Conservation (phyloP, 1,284 basidiomycete species). For the Fomitopsis pinicola region DNA sequence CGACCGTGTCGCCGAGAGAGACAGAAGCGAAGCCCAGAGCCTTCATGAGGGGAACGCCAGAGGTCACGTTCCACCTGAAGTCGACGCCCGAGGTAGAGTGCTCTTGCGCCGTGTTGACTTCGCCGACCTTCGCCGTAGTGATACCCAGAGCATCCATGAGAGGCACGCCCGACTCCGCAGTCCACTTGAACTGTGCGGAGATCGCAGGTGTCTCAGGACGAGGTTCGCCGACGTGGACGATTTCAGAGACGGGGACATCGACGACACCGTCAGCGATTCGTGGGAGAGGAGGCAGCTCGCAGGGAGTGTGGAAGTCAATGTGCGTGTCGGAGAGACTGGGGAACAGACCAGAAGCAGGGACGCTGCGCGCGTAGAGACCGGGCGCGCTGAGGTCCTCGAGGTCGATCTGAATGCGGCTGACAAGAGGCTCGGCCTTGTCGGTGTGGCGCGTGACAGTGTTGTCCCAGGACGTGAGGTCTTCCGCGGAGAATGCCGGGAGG, state of each 20-base stretch:
- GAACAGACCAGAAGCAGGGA: not conserved
- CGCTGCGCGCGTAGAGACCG: not conserved
- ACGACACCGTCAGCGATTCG: not conserved
- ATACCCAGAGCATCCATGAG: not conserved
- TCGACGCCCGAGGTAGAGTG: no score
- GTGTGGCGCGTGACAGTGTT: not conserved
- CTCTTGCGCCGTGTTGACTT: not conserved
- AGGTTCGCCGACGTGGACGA: not conserved
- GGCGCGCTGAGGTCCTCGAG: not conserved
- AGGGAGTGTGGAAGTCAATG: not conserved
- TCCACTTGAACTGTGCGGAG: not conserved
- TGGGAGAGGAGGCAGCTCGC: not conserved
- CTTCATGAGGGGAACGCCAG: no score
- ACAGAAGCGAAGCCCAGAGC: not conserved
- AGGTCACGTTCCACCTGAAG: no score
- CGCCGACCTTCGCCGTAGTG: not conserved
- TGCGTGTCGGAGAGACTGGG: not conserved
- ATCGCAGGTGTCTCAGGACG: not conserved
- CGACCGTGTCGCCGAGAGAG: not conserved
- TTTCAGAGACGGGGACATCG: not conserved
- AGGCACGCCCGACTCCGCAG: not conserved
- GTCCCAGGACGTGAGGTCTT: not conserved
- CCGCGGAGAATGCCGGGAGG: not conserved
- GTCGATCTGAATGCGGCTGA: not conserved
- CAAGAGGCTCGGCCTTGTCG: not conserved